These are phyloP conservation scores for Mucor sp. DNA, from an alignment of 371 early-diverging fungal species.

Conservation along the genomic window DNA sequence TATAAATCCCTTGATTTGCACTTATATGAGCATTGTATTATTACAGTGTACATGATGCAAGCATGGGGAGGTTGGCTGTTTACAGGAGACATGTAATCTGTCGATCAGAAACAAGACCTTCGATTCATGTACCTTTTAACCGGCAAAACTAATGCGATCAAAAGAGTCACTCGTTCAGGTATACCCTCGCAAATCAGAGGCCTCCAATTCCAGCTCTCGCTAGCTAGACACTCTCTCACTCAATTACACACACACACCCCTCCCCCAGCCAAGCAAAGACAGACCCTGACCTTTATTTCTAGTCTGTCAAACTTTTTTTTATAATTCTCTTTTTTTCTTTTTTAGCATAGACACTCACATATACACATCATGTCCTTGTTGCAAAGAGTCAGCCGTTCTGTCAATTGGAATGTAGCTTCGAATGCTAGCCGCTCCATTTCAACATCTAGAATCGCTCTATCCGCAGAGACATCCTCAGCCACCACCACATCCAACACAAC, in stretches of 20 bases:
- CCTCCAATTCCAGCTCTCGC: neutral
- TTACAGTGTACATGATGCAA: no score
- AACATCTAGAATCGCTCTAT: slow-evolving; percentile 25
- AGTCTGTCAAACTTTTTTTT: neutral
- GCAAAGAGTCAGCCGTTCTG: slow-evolving; percentile 22
- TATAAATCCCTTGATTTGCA: no score
- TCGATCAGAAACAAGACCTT: no score
- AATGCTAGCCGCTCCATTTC: slow-evolving; percentile 29
- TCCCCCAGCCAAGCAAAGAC: neutral
- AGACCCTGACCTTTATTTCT: slow-evolving; percentile 2
- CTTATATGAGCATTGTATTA: no score
- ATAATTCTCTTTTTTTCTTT: neutral
- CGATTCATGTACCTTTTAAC: neutral
- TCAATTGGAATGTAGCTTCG: neutral
- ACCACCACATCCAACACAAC: slow-evolving; percentile 3
- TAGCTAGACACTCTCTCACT: no score
- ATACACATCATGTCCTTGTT: slow-evolving; percentile 21
- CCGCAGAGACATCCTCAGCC: slow-evolving; percentile 16
- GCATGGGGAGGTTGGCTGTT: no score
- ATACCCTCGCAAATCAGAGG: slow-evolving; percentile 6
- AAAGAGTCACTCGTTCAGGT: neutral
- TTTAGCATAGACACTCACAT: neutral
- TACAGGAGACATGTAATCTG: no score
- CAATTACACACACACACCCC: no score
- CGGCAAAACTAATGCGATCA: neutral